Evolutionary conservation across 768 basidiomycete genomes (phyloP).

Genomic region (Trametopsis cervina): DNA sequence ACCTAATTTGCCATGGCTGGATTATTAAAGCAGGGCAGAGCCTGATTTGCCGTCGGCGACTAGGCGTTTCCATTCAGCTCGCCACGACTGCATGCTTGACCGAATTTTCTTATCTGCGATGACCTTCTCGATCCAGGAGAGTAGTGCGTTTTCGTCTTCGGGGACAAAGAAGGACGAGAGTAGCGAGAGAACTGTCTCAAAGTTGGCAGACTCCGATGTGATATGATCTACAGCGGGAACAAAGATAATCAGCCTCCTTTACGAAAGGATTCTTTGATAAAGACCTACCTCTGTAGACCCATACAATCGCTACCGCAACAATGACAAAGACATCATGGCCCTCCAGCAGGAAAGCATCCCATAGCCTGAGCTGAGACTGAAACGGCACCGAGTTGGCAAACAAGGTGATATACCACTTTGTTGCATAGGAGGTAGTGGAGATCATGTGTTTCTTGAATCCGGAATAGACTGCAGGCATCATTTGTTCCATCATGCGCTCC

Average conservation of each 20-base stretch:
- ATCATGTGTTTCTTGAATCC: conserved; percentile 87
- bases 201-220: conserved; percentile 65
- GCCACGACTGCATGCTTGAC: conserved; percentile 66
- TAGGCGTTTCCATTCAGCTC: conserved; percentile 70
- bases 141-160: conserved; percentile 76
- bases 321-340: conserved; percentile 86
- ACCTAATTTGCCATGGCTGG: background rate
- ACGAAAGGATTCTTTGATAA: background rate
- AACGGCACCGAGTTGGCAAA: conserved; percentile 96
- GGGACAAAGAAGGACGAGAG: conserved; percentile 94
- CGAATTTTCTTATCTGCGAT: conserved; percentile 60
- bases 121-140: conserved; percentile 72
- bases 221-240: conserved; percentile 69
- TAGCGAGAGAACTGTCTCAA: conserved; percentile 88
- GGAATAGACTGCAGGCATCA: conserved; percentile 85
- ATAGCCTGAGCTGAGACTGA: conserved; percentile 87
- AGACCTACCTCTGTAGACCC: conserved; percentile 77
- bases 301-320: conserved; percentile 82
- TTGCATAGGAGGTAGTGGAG: conserved; percentile 90
- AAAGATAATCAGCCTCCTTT: background rate
- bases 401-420: conserved; percentile 99
- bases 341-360: conserved; percentile 91
- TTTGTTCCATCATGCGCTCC: conserved; percentile 77
- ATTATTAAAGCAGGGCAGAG: conserved; percentile 49
- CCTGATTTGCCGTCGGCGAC: conserved; percentile 59